A percentile compares a stretch with the other conserved stretches of the same genome.
Evolutionary conservation across 305 asterid genomes (phyloP).

Genomic region (Fraxinus dipetala): DNA sequence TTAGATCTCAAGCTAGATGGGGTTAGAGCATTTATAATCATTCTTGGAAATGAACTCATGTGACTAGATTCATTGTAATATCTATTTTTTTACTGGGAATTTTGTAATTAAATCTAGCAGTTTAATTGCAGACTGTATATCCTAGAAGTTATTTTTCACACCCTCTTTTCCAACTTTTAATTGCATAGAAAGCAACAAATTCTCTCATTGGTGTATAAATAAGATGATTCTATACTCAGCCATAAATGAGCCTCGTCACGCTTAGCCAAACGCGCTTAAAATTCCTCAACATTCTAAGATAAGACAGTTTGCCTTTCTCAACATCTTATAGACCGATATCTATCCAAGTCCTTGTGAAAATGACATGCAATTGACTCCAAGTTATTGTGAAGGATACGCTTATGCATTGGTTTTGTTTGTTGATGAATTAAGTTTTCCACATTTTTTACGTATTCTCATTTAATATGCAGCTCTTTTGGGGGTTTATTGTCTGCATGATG

Average conservation of each 20-base stretch:
- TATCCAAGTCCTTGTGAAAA: background rate
- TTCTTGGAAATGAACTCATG: background rate
- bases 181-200: background rate
- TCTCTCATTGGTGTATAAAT: background rate
- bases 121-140: background rate
- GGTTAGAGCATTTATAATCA: background rate
- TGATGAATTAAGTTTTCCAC: background rate
- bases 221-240: background rate
- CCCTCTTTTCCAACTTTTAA: background rate
- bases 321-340: background rate
- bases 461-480: constrained; percentile 73
- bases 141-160: background rate
- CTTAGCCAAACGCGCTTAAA: background rate
- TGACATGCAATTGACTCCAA: background rate
- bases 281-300: background rate
- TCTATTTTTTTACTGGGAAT: background rate
- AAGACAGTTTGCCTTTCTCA: background rate
- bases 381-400: background rate
- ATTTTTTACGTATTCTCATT: background rate
- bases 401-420: background rate
- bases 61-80: background rate
- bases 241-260: background rate
- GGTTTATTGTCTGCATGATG: constrained; percentile 87
- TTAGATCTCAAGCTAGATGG: no score
- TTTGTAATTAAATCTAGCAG: background rate